Percentiles rank a stretch among this genome's conserved stretches.
Evolutionary conservation across 495 filamentous ascomycete species (phyloP).

Genomic region (Pseudomonodictys pantanalensis): DNA sequence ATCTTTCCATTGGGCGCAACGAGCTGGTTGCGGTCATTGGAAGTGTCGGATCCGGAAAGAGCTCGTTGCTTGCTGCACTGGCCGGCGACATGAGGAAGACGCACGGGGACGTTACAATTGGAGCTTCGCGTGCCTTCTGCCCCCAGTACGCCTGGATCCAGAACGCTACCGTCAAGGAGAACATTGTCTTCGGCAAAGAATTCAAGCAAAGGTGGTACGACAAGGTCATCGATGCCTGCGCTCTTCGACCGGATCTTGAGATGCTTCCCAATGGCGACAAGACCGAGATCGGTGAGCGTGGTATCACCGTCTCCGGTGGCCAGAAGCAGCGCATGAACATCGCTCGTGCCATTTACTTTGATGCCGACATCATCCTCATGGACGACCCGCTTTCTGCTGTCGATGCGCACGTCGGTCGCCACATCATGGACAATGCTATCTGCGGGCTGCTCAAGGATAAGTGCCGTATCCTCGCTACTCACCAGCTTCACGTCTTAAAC

Average conservation of each 20-base stretch:
- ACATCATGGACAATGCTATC: constrained; percentile 95
- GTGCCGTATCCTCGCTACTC: constrained; percentile 85
- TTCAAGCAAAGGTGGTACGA: constrained; percentile 64
- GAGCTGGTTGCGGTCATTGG: constrained; percentile 92
- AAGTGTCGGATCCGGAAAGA: constrained; percentile 87
- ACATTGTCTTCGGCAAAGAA: constrained; percentile 87
- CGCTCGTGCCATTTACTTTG: constrained; percentile 56
- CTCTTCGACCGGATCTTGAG: constrained; percentile 67
- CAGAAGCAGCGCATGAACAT: constrained; percentile 77
- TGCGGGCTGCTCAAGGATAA: constrained; percentile 85
- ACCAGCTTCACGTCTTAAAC: constrained; percentile 87
- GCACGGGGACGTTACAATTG: constrained; percentile 66
- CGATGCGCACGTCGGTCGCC: constrained; percentile 64
- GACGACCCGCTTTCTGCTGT: constrained; percentile 56
- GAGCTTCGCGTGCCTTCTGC: constrained; percentile 80
- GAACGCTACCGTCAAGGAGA: constrained; percentile 79
- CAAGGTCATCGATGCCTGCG: constrained; percentile 61
- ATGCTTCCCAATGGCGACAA: constrained; percentile 71
- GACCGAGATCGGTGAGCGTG: constrained; percentile 76
- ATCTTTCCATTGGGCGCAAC: constrained; percentile 70
- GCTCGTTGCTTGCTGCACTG: constrained; percentile 81
- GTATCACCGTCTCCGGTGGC: constrained; percentile 77
- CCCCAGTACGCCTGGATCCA: constrained; percentile 98
- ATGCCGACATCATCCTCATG: constrained; percentile 50
- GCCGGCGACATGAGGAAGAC: constrained; percentile 93